phyloP scores from a whole-genome alignment of 176 grass and related monocot genomes.

The Aegilops tauschii region DNA sequence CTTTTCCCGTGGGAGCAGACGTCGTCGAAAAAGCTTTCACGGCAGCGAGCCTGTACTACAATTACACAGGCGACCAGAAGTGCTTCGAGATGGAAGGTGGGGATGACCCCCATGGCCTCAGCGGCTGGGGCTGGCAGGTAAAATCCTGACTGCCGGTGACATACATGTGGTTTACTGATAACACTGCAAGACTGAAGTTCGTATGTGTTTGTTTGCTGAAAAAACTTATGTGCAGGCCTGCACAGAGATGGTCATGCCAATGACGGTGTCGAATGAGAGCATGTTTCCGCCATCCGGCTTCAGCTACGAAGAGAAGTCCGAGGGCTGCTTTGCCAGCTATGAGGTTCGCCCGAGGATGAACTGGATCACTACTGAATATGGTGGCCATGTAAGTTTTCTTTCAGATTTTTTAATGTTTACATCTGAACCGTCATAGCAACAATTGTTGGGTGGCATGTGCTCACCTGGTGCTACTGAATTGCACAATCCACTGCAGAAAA shows the following conservation, averaged over 20 bases:
- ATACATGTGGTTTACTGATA: background rate
- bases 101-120: slow-evolving; percentile 82
- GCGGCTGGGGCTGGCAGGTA: slow-evolving; percentile 94
- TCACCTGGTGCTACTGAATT: background rate
- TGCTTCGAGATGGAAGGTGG: slow-evolving; percentile 64
- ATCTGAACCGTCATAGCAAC: background rate
- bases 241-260: slow-evolving; percentile 97
- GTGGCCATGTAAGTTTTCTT: slow-evolving; percentile 62
- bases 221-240: slow-evolving; percentile 52
- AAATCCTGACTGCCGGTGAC: background rate
- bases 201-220: background rate
- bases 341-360: slow-evolving; percentile 66
- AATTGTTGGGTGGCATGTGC: background rate
- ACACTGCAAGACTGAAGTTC: background rate
- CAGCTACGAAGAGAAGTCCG: slow-evolving; percentile 49
- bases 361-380: slow-evolving; percentile 97
- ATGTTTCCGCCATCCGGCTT: slow-evolving; percentile 73
- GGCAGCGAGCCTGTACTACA: slow-evolving; percentile 84
- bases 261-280: slow-evolving; percentile 65
- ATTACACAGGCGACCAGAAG: slow-evolving; percentile 63
- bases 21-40: slow-evolving; percentile 59
- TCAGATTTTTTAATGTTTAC: background rate
- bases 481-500: slow-evolving; percentile 46
- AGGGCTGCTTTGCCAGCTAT: slow-evolving; percentile 33
- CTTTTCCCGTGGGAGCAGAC: slow-evolving; percentile 41